Percentiles rank a stretch among this genome's conserved stretches.
These are phyloP conservation scores for Periconia sp. DNA, from an alignment of 2,329 filamentous ascomycete genomes.

Conservation along the genomic window DNA sequence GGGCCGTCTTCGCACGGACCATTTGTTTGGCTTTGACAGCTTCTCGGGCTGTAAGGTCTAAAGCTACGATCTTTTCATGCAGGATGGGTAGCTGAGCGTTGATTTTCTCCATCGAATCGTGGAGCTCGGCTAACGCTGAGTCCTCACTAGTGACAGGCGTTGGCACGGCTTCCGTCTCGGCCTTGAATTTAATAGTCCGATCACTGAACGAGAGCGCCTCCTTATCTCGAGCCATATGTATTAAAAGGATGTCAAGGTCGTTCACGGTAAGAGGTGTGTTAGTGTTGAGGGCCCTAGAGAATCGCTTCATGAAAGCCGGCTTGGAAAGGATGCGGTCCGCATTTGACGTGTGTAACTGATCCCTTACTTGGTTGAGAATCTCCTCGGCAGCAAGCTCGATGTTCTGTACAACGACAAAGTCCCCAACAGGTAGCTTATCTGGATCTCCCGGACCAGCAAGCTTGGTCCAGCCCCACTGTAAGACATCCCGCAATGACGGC, in stretches of 20 bases:
- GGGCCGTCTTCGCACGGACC: conserved; percentile 74
- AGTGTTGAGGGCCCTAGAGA: conserved; percentile 34
- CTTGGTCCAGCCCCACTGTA: conserved; percentile 77
- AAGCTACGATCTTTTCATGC: conserved; percentile 56
- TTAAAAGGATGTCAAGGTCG: conserved; percentile 77
- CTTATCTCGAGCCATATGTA: conserved; percentile 60
- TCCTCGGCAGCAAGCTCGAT: conserved; percentile 61
- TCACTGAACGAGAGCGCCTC: conserved; percentile 80
- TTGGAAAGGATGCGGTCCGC: conserved; percentile 44
- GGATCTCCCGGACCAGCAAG: conserved; percentile 52
- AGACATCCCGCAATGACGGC: conserved; percentile 70
- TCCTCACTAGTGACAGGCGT: conserved; percentile 77
- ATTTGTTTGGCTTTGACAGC: conserved; percentile 77
- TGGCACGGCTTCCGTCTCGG: conserved; percentile 42
- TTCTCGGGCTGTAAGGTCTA: conserved; percentile 66
- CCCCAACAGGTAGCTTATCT: conserved; percentile 65
- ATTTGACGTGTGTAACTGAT: conserved; percentile 34
- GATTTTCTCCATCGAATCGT: conserved; percentile 73
- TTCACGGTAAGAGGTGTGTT: conserved; percentile 48
- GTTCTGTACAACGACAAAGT: conserved; percentile 71
- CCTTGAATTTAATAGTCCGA: conserved; percentile 76
- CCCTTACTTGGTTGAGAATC: conserved; percentile 45
- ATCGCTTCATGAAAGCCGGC: conserved; percentile 41
- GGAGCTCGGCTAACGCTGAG: conserved; percentile 78
- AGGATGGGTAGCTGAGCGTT: conserved; percentile 71